Conservation (phyloP, 306 rosid genomes). For the Erythrophleum fordii region DNA sequence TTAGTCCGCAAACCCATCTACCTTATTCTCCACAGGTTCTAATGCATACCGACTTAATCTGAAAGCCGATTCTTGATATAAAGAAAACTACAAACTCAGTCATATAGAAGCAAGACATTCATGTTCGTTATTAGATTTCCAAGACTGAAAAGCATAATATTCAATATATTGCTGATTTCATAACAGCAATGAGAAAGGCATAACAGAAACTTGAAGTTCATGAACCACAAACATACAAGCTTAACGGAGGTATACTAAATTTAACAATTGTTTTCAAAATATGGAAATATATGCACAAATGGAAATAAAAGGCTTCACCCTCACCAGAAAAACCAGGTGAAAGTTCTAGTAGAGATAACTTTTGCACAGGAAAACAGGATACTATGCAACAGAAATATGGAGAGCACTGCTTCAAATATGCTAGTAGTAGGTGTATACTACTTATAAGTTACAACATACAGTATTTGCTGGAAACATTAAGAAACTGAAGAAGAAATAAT, state of each 20-base stretch:
- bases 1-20: constrained; percentile 87
- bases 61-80: constrained; percentile 33
- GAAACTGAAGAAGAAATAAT: constrained; percentile 33
- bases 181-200: constrained; percentile 23
- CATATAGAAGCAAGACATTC: constrained; percentile 8
- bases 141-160: not conserved
- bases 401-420: constrained; percentile 37
- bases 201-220: constrained; percentile 24
- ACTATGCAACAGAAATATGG: constrained; percentile 33
- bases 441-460: not conserved
- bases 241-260: constrained; percentile 11
- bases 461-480: constrained; percentile 27
- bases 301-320: not conserved
- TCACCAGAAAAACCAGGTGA: constrained; percentile 13
- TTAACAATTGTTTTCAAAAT: not conserved
- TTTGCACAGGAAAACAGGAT: constrained; percentile 35
- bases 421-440: constrained; percentile 17
- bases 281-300: not conserved
- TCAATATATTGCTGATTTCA: constrained; percentile 28
- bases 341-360: constrained; percentile 30
- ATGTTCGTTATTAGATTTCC: constrained; percentile 18
- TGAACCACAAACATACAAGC: constrained; percentile 33
- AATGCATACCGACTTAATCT: constrained; percentile 21
- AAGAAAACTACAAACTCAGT: constrained; percentile 33
- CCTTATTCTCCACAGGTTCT: constrained; percentile 30